phyloP scores from a whole-genome alignment of 805 yeast genomes.

The Peterozyma xylosa region DNA sequence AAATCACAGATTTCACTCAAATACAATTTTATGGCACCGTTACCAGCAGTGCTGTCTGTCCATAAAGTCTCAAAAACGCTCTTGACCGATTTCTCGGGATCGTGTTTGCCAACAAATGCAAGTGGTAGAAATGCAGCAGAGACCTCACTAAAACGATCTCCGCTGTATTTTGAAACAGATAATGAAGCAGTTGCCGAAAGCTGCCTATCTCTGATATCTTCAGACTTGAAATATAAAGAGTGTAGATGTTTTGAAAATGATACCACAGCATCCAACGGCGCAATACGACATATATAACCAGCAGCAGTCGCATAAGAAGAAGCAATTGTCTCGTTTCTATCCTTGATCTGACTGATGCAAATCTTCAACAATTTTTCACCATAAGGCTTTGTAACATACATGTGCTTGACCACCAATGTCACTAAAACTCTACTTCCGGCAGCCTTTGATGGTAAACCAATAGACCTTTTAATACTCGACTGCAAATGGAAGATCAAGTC shows the following conservation, averaged over 20 bases:
- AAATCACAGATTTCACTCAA: conserved; percentile 57
- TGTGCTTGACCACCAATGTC: conserved; percentile 51
- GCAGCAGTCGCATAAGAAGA: conserved; percentile 72
- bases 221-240: conserved; percentile 51
- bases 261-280: conserved; percentile 42
- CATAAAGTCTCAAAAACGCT: conserved; percentile 56
- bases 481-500: conserved; percentile 43
- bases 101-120: conserved; percentile 72
- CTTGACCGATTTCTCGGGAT: conserved; percentile 37
- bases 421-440: conserved; percentile 74
- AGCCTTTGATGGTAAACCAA: conserved; percentile 88
- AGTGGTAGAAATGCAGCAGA: conserved; percentile 68
- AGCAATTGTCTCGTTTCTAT: conserved; percentile 65
- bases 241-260: conserved; percentile 45
- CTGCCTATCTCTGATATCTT: conserved; percentile 33
- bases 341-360: conserved; percentile 52
- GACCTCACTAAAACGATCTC: conserved; percentile 56
- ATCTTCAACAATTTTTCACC: conserved; percentile 59
- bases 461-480: conserved; percentile 54
- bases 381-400: conserved; percentile 33
- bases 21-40: conserved; percentile 65
- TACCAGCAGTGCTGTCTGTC: conserved; percentile 74
- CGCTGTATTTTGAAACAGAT: conserved; percentile 60
- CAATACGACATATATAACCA: conserved; percentile 68
- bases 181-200: conserved; percentile 58